Evolutionary conservation across 164 flowering plant genomes (phyloP).

Genomic region (Macadamia integrifolia): DNA sequence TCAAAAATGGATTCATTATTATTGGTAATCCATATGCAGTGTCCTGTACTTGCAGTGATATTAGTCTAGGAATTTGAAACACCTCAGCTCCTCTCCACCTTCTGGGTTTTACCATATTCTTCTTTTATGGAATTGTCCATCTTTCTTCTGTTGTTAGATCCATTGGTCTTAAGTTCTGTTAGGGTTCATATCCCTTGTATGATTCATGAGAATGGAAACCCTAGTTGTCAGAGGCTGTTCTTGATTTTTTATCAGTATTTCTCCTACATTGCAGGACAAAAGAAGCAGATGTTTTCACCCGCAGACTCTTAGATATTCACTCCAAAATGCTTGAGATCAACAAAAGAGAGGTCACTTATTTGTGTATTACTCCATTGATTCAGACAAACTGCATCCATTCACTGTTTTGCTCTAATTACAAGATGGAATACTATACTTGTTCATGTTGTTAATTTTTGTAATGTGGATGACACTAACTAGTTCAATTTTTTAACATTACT

Average conservation of each 20-base stretch:
- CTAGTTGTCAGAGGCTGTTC: not conserved
- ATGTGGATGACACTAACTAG: constrained; percentile 1
- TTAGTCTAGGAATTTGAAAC: no score
- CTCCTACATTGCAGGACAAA: constrained; percentile 58
- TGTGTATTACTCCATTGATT: not conserved
- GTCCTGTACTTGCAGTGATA: no score
- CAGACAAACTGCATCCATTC: not conserved
- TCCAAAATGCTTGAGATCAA: constrained; percentile 71
- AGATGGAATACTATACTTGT: not conserved
- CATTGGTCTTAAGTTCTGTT: no score
- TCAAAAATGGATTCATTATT: no score
- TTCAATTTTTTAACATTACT: constrained; percentile 4
- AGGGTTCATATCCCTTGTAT: not conserved
- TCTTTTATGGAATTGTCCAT: not conserved
- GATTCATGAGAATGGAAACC: constrained; percentile 7
- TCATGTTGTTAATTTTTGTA: constrained; percentile 4
- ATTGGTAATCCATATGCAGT: no score
- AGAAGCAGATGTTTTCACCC: constrained; percentile 77
- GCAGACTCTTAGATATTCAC: constrained; percentile 87
- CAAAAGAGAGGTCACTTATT: constrained; percentile 64
- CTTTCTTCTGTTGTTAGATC: not conserved
- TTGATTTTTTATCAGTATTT: not conserved
- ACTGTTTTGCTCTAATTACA: not conserved
- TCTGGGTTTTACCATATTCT: not conserved
- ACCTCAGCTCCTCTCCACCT: no score